phyloP scores from a whole-genome alignment of 305 asterid species.

The Fraxinus platypoda region DNA sequence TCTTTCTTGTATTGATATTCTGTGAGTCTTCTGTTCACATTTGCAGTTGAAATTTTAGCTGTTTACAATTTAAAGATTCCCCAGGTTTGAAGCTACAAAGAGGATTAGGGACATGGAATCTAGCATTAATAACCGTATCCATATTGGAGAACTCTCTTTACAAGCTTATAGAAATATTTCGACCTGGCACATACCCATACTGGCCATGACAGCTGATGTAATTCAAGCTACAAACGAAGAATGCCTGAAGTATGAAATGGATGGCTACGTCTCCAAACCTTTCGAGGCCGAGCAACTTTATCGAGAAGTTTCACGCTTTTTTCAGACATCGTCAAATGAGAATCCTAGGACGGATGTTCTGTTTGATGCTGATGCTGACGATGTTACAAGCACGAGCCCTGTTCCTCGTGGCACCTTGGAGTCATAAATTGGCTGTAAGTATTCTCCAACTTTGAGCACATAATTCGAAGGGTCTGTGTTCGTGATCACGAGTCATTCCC shows the following conservation, averaged over 20 bases:
- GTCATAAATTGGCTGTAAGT: conserved; percentile 33
- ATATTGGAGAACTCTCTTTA: conserved; percentile 40
- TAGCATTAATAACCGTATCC: conserved; percentile 39
- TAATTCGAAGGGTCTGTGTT: neutral
- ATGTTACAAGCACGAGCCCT: conserved; percentile 11
- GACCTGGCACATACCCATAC: conserved; percentile 81
- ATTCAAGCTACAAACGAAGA: conserved; percentile 82
- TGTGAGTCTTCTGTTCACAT: neutral
- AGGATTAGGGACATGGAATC: conserved; percentile 62
- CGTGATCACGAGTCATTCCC: neutral
- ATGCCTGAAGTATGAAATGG: conserved; percentile 70
- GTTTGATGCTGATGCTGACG: conserved; percentile 16
- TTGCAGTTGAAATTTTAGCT: neutral
- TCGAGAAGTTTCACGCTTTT: conserved; percentile 83
- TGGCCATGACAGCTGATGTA: conserved; percentile 98
- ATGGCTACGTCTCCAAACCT: conserved; percentile 92
- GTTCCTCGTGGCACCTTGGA: conserved; percentile 27
- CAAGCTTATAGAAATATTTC: conserved; percentile 44
- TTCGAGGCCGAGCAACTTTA: conserved; percentile 94
- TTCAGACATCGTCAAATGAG: conserved; percentile 37
- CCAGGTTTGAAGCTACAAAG: conserved; percentile 85
- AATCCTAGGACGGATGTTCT: conserved; percentile 20
- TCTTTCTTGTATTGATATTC: neutral
- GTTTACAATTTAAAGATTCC: neutral
- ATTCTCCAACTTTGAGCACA: conserved; percentile 49